Percentiles rank a stretch among this genome's conserved stretches.
These are phyloP conservation scores for Pleoardoris graminearum DNA, from an alignment of 2,329 filamentous ascomycete genomes.

Conservation along the genomic window DNA sequence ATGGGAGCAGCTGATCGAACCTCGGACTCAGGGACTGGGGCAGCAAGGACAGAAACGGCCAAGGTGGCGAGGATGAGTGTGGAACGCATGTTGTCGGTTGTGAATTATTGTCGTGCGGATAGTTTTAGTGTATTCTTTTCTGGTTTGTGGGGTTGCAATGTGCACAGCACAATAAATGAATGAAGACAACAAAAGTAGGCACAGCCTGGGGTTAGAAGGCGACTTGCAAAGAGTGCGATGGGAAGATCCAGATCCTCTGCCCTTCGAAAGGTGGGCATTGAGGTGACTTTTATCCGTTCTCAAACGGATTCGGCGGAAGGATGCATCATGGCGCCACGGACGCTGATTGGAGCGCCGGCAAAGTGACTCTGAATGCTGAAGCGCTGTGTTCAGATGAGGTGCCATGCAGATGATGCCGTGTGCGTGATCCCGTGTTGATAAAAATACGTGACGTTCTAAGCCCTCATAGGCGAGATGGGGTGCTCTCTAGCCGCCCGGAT, in stretches of 20 bases:
- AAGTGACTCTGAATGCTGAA: conserved; percentile 1
- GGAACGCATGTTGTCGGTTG: conserved; percentile 2
- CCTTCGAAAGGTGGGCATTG: neutral
- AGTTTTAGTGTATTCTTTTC: neutral
- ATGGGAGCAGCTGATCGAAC: too few relatives aligned
- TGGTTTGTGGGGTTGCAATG: neutral
- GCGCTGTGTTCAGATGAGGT: neutral
- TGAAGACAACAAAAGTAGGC: neutral
- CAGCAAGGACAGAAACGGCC: neutral
- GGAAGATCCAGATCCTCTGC: conserved; percentile 7
- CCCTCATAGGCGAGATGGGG: neutral
- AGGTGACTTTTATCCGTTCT: neutral
- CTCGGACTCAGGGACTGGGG: neutral
- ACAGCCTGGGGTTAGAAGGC: neutral
- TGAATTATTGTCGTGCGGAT: neutral
- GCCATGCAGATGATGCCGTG: neutral
- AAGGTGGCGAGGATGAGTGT: conserved; percentile 1
- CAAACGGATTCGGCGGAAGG: neutral
- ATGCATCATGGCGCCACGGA: neutral
- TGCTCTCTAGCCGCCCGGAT: neutral
- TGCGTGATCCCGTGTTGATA: neutral
- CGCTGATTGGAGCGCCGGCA: neutral
- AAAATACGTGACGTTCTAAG: neutral
- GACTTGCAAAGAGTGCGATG: conserved; percentile 4
- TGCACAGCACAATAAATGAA: conserved; percentile 4